Conservation (phyloP, 208 protist genomes). For the Leptomonas seymouri region DNA sequence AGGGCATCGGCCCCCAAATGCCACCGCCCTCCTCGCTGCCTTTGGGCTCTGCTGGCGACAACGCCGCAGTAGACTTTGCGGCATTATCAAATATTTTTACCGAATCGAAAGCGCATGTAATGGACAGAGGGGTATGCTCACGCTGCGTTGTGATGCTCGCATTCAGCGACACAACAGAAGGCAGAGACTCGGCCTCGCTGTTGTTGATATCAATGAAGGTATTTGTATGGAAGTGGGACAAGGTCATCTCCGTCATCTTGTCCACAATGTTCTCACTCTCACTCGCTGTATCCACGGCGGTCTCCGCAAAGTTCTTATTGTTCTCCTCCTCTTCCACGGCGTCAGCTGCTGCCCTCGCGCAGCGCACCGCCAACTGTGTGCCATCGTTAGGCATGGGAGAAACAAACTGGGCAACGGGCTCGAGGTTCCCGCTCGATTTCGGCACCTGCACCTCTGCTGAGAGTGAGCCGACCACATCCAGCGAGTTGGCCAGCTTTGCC, state of each 20-base stretch:
- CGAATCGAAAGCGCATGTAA: not conserved
- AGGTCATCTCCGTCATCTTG: not conserved
- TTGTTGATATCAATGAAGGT: not conserved
- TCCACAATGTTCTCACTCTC: not conserved
- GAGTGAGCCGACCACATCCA: not conserved
- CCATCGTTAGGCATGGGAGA: not conserved
- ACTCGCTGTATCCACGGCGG: not conserved
- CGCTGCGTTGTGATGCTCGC: slow-evolving; percentile 12
- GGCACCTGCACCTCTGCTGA: not conserved
- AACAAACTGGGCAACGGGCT: not conserved
- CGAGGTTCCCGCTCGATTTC: not conserved
- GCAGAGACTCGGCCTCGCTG: not conserved
- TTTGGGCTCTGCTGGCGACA: too few species aligned
- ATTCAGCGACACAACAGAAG: not conserved
- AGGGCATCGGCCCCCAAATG: too few species aligned
- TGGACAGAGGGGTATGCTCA: not conserved
- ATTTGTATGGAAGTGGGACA: not conserved
- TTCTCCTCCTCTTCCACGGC: not conserved
- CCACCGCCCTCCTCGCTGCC: too few species aligned
- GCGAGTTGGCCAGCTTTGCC: not conserved
- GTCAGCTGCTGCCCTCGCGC: too few species aligned
- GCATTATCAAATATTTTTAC: not conserved
- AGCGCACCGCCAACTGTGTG: not conserved
- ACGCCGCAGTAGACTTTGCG: not conserved
- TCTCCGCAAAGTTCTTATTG: not conserved